Conservation (phyloP, 2,329 filamentous ascomycete species). For the Periconia sp. region DNA sequence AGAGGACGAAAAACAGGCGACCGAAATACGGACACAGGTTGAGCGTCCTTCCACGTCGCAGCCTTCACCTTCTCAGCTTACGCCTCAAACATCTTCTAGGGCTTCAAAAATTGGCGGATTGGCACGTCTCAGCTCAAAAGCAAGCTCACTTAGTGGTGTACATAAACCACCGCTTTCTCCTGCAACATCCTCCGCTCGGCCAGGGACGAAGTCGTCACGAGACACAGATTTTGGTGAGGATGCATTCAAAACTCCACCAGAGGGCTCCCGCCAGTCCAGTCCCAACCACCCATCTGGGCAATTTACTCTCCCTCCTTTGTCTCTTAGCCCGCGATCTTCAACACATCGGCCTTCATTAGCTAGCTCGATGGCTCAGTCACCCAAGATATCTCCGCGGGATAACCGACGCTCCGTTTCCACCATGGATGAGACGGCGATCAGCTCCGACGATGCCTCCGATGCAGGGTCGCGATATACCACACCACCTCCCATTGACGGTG, state of each 20-base stretch:
- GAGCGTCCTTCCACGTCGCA: conserved; percentile 32
- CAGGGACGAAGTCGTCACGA: conserved; percentile 44
- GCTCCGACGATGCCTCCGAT: conserved; percentile 40
- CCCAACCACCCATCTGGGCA: conserved; percentile 35
- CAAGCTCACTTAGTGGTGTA: conserved; percentile 37
- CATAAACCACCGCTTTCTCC: conserved; percentile 42
- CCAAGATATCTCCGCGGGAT: conserved; percentile 36
- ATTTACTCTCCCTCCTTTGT: conserved; percentile 40
- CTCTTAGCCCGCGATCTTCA: conserved; percentile 38
- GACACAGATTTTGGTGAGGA: conserved; percentile 48
- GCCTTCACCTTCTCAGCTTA: conserved; percentile 25
- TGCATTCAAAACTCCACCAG: conserved; percentile 54
- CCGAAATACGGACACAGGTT: conserved; percentile 33
- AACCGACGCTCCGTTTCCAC: conserved; percentile 43
- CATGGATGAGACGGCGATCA: conserved; percentile 32
- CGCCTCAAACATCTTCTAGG: conserved; percentile 31
- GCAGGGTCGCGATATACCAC: conserved; percentile 37
- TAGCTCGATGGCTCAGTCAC: conserved; percentile 44
- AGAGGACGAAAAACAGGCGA: conserved; percentile 71
- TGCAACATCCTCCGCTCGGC: conserved; percentile 29
- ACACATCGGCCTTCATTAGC: conserved; percentile 38
- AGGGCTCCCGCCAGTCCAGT: conserved; percentile 46
- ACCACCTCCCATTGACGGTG: conserved; percentile 36
- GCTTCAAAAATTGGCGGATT: conserved; percentile 39
- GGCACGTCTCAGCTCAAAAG: conserved; percentile 44